phyloP scores from a whole-genome alignment of 202 grass and related monocot species.

The Hordeum pubiflorum region DNA sequence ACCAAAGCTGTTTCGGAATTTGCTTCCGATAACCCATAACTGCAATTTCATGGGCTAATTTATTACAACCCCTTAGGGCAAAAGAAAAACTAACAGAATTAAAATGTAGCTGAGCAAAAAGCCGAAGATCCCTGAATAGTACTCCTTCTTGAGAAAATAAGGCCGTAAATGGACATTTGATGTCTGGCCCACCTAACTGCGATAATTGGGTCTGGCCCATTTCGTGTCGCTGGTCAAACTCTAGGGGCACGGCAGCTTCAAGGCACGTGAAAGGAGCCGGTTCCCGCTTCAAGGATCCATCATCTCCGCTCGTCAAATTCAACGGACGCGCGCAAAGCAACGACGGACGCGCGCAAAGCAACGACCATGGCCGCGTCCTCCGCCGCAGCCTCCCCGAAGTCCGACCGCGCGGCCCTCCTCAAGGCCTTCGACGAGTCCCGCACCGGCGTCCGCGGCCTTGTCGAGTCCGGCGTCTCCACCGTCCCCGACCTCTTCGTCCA shows the following conservation, averaged over 20 bases:
- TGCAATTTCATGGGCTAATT: too few species aligned
- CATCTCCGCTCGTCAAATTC: neutral
- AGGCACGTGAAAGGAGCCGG: neutral
- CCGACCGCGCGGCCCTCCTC: conserved; percentile 38
- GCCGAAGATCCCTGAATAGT: too few species aligned
- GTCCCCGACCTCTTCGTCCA: conserved; percentile 41
- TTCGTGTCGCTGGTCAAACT: neutral
- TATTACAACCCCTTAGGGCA: too few species aligned
- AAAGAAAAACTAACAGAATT: too few species aligned
- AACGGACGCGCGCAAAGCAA: neutral
- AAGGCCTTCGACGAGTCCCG: conserved; percentile 66
- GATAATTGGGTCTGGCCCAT: neutral
- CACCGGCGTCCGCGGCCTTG: conserved; percentile 62
- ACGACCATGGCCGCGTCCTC: conserved; percentile 1
- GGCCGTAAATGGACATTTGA: too few species aligned
- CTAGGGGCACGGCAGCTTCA: neutral
- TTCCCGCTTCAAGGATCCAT: neutral
- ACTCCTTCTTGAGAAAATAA: too few species aligned
- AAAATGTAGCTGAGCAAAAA: too few species aligned
- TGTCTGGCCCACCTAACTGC: too few species aligned
- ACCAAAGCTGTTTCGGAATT: too few species aligned
- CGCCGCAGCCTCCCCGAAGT: neutral
- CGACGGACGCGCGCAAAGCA: neutral
- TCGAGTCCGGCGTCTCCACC: conserved; percentile 49
- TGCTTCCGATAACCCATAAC: too few species aligned